These are phyloP conservation scores for Aspergillus sergii DNA, from an alignment of 2,329 filamentous ascomycete genomes.

Conservation along the genomic window DNA sequence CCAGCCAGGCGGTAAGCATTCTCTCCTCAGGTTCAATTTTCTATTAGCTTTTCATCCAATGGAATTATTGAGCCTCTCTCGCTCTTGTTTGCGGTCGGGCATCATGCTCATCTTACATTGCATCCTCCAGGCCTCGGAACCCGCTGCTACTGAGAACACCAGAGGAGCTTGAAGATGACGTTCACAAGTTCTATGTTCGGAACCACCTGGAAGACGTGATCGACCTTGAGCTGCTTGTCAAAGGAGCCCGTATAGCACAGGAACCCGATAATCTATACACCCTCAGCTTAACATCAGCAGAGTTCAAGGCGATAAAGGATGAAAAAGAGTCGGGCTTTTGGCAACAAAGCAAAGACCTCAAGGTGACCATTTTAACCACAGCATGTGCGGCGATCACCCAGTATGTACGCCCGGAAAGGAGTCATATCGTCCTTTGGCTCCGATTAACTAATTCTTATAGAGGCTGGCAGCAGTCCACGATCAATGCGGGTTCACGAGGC, in stretches of 20 bases:
- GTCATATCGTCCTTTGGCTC: background rate
- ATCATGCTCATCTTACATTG: background rate
- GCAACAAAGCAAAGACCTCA: slow-evolving; percentile 21
- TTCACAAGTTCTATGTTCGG: slow-evolving; percentile 7
- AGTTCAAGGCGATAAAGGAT: background rate
- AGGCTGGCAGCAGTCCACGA: slow-evolving; percentile 29
- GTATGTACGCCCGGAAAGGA: slow-evolving; percentile 10
- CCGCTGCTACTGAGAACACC: slow-evolving; percentile 4
- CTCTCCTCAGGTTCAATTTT: background rate
- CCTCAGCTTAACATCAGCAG: background rate
- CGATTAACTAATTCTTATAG: slow-evolving; percentile 5
- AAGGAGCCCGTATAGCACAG: slow-evolving; percentile 14
- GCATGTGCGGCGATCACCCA: slow-evolving; percentile 29
- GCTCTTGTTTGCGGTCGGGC: background rate
- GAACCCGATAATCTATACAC: slow-evolving; percentile 1
- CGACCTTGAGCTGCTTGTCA: slow-evolving; percentile 11
- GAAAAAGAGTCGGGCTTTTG: slow-evolving; percentile 5
- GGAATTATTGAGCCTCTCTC: background rate
- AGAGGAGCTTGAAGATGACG: slow-evolving; percentile 12
- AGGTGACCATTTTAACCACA: slow-evolving; percentile 24
- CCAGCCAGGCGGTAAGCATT: background rate
- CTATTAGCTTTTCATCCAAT: background rate
- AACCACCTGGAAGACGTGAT: slow-evolving; percentile 8
- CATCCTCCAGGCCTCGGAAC: slow-evolving; percentile 3
- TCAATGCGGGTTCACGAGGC: slow-evolving; percentile 18